Evolutionary conservation across 176 grass and related monocot species (phyloP).

Genomic region (Urochloa ruziziensis): DNA sequence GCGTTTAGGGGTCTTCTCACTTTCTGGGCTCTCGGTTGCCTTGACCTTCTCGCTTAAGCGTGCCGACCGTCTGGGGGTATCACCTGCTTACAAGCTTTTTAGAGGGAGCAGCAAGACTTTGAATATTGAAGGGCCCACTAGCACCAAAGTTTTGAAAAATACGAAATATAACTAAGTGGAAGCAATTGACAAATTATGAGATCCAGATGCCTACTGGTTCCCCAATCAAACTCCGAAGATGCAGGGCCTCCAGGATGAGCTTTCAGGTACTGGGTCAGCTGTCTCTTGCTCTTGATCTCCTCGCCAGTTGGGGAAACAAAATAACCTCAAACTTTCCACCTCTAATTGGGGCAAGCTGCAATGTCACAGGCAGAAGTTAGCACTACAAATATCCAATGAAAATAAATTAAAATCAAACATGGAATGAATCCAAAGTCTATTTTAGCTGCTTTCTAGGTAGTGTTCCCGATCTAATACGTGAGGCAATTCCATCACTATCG

Average conservation of each 20-base stretch:
- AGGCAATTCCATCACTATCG: not conserved
- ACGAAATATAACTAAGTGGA: not conserved
- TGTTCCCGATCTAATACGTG: not conserved
- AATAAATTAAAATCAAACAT: not conserved
- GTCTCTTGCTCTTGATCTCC: conserved; percentile 85
- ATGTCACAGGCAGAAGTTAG: conserved; percentile 15
- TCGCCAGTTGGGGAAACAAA: conserved; percentile 72
- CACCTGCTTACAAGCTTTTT: conserved; percentile 61
- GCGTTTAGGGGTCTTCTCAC: conserved; percentile 51
- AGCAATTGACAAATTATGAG: not conserved
- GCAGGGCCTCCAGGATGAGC: conserved; percentile 58
- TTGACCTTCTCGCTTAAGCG: conserved; percentile 81
- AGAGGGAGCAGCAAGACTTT: conserved; percentile 12
- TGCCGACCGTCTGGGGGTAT: conserved; percentile 83
- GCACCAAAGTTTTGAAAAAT: not conserved
- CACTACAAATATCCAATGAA: not conserved
- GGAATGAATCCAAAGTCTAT: not conserved
- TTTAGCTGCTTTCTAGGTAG: not conserved
- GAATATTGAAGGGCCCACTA: conserved; percentile 6
- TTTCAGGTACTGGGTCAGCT: conserved; percentile 69
- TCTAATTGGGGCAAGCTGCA: conserved; percentile 47
- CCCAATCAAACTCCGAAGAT: conserved; percentile 83
- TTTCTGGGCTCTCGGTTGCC: conserved; percentile 58
- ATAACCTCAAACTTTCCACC: conserved; percentile 62
- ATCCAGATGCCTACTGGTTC: conserved; percentile 53